Evolutionary conservation across 257 asterid species (phyloP), one percentile per base, ranked within the genome.

Genomic region (Buddleja alternifolia): DNA sequence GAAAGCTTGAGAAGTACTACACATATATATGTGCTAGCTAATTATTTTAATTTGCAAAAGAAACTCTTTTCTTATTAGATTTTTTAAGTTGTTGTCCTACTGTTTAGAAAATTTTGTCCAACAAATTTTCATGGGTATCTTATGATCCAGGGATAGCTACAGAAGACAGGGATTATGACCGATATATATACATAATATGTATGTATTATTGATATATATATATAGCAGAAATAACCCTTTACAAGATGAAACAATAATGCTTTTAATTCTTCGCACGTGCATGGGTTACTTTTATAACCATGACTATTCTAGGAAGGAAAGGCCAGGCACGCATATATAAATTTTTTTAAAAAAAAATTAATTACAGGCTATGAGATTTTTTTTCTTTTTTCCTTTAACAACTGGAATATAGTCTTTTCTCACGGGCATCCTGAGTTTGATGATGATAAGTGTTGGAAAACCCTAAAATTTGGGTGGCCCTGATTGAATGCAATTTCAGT

Each of bases 401-500:
- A 50, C 20, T 56, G 40, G 45, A 53, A 42, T 21, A n/a, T 34
- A 63, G 24, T n/a, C 25, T 74, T 40, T 50, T 67, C 54, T 81
- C 95, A 85, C 88, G 92, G 84, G 80, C 48, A 70, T 76, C 90
- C 74, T 70, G 92, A 80, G 78, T 75, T 70, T 44, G 75, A 69
- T 71, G 63, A 55, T 64, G 48, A 64, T 54, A 17, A 32, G 19
- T 25, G 17, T 69, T 58, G 57, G 46, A 29, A 56, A 73, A 39
- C 52, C 69, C 60, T 68, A 12, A 66, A 23, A 55, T 25, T 23
- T 36, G 66, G 54, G 8, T 41, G 74, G 48, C 50, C 34, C 39
- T 53, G 37, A 69, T 15, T 59, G 23, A 11, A 10, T 4, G 15
- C 21, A 46, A 47, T 58, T 48, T n/a, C 40, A n/a, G n/a, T n/a